Evolutionary conservation across 2,329 filamentous ascomycete genomes (phyloP), one percentile per base, ranked within the genome.

Genomic region (Akanthomyces uredinophilus): DNA sequence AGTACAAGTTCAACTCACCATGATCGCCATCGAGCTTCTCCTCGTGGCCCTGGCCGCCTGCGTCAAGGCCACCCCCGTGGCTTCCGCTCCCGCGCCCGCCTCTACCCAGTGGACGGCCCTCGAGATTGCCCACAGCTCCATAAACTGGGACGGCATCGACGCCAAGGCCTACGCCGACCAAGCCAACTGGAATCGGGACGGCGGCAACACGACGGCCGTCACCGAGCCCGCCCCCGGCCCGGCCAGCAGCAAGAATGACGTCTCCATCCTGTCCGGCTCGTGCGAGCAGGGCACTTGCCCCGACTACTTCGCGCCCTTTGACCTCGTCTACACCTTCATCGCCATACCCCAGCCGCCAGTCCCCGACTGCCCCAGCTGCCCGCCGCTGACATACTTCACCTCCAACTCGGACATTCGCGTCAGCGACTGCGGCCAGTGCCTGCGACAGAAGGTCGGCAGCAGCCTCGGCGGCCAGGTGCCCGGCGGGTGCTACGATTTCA

Each of bases 241-340:
- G 52, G 22, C 20, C 13, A 35, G 24, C 5, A 8, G 29, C 29
- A 32, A 35, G 32, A 35, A 8, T 8, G 24, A 53, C 16, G 4
- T 60, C 49, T 29, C 20, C 47, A 35, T 52, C 39, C 24, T 52
- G 8, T 39, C 49, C 43, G 60, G 60, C 3, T 20, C 63, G 18
- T 64, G 60, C 46, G 35, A 44, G 16, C 63, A 65, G 57, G 63
- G 63, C 44, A 22, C 4, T n/a, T 64, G 60, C 54, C 63, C 63
- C 24, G 63, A 64, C 63, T 63, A 59, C 50, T 24, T n/a, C 27
- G 53, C 41, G 8, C 14, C 4, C 8, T 64, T 63, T n/a, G 63
- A 64, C 56, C 39, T 60, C 54, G 44, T 64, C 13, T 64, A 56
- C 51, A 63, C 63, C 55, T 60, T 49, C 16, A 44, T 39, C 8